Base-by-base conservation (phyloP, 495 filamentous ascomycete genomes). In the Aspergillus coremiiformis region DNA sequence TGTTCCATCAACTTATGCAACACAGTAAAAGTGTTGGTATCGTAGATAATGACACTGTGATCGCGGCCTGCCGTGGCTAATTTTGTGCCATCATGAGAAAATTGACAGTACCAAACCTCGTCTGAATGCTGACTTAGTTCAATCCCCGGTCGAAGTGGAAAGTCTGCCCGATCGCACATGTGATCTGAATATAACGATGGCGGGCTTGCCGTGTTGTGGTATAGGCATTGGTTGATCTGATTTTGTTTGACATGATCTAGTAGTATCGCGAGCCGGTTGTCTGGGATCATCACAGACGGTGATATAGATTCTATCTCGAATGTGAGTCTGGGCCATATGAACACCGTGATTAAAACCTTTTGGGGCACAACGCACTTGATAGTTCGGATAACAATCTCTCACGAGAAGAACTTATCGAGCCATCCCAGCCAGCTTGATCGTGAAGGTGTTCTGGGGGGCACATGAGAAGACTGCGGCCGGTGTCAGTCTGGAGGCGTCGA, bases 201-300 rank as follows among this genome's bases (percentile, higher is more conserved):
- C 3, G 88, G 72, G 1, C 73, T 64, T n/a, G 81, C 74, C 4
- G 82, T 87, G 52, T 92, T 95, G 70, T 99, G 93, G 69, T 89
- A 99, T 39, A 89, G 69, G 60, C 93, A 99, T 33, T 80, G 77
- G 44, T 81, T 78, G 39, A 97, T 87, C 68, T 96, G 92, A 48
- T 74, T 79, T 44, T 82, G 72, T 61, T 96, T 95, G 23, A 94
- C 81, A 50, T 92, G 80, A 44, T 87, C 76, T 44, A 99, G 70
- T n/a, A 99, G 68, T 22, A 80, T 73, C 7, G 88, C 89, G n/a
- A 99, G 75, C 11, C 93, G 87, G 66, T 94, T 89, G 58, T 94
- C 87, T 5, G 93, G 94, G 44, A 99, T 88, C 94, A 99, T 97
- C 21, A 95, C 87, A n/a, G 89, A 90, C 1, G 93, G 93, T 4